Evolutionary conservation across 768 basidiomycete genomes (phyloP), one percentile per base, ranked within the genome.

Genomic region (Termitomyces sp.): DNA sequence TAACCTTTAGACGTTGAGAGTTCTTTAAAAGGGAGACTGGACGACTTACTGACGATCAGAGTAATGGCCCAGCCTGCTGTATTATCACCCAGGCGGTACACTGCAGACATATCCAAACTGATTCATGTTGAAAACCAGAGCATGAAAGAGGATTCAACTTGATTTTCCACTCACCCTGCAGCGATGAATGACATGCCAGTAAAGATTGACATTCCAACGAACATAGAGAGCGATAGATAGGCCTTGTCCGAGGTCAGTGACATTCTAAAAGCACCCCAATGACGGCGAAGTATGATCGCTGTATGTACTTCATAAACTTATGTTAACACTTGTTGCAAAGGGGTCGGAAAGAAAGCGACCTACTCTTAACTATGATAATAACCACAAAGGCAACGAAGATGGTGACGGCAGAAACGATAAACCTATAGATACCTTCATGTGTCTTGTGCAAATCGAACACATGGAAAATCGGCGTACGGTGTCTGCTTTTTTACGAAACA

Each of bases 401-500:
- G n/a, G 45, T 47, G n/a, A 47, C 2, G 5, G n/a, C n/a, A 32
- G 45, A 47, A 31, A 47, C 31, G 5, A 19, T 47, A 19, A 32
- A 47, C 45, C 45, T 47, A 47, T 19, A 19, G n/a, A 19, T 12
- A 11, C n/a, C 11, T 47, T 31, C 10, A 11, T 29, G 27, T 4
- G n/a, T n/a, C 10, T 31, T 19, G 2, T 1, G 2, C n/a, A 31
- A 47, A 4, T 31, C 10, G 5, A 0, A 32, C 29, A 47, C 31
- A 31, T 19, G 0, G 5, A 19, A 46, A 19, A 47, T 47, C 11
- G 17, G 58, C 65, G 40, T 25, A 65, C 63, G 63, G 65, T 40
- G 42, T 31, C 8, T 43, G 19, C n/a, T 43, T 48, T n/a, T 17
- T 48, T 25, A 65, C 38, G 31, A 59, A 59, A 50, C 65, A 65